A percentile compares a stretch with the other conserved stretches of the same genome.
phyloP scores from a whole-genome alignment of 768 basidiomycete genomes.

The Lactarius psammicola region DNA sequence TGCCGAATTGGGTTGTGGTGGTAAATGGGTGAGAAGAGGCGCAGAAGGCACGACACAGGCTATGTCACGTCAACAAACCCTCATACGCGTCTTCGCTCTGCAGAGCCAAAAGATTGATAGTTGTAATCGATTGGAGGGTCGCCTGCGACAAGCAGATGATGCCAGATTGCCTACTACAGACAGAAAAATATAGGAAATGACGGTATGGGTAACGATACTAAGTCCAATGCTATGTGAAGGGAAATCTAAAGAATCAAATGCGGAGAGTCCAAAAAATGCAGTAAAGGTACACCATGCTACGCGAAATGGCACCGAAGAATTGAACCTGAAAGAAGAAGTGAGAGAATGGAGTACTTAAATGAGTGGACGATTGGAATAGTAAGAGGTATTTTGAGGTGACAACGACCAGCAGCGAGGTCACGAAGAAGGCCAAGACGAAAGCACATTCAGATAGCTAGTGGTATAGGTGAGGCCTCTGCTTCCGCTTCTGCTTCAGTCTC shows the following conservation, averaged over 20 bases:
- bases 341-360: slow-evolving; percentile 4
- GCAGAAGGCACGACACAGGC: too few species aligned
- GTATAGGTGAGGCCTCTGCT: slow-evolving; percentile 3
- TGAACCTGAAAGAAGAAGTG: slow-evolving; percentile 12
- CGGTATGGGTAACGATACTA: slow-evolving; percentile 22
- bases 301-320: slow-evolving; percentile 5
- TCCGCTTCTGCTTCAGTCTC: slow-evolving; percentile 35
- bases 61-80: too few species aligned
- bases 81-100: background rate
- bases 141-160: slow-evolving; percentile 25
- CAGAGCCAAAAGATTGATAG: background rate
- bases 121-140: slow-evolving; percentile 6
- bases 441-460: slow-evolving; percentile 11
- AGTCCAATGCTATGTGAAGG: slow-evolving; percentile 25
- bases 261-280: slow-evolving; percentile 20
- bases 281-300: slow-evolving; percentile 25
- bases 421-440: background rate
- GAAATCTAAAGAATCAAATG: slow-evolving; percentile 16
- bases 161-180: slow-evolving; percentile 26
- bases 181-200: slow-evolving; percentile 22
- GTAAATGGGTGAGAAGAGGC: background rate
- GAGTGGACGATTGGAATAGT: slow-evolving; percentile 3
- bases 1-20: background rate
- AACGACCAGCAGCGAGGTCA: slow-evolving; percentile 1
- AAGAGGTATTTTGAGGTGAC: slow-evolving; percentile 5